Base-by-base conservation (phyloP, 164 flowering plant species). In the Liquidambar formosana region DNA sequence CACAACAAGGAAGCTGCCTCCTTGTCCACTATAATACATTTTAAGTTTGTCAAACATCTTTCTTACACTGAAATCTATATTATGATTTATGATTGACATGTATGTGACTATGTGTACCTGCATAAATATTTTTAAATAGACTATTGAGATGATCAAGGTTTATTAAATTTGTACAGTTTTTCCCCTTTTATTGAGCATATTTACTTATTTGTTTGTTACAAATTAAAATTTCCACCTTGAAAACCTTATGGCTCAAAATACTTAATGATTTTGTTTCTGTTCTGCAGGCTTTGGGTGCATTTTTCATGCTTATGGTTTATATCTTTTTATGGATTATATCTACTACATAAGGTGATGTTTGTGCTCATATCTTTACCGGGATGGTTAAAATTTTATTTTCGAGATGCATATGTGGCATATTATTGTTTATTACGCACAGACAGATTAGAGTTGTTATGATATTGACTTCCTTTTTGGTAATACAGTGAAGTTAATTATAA, bases 261-360 rank as follows among this genome's bases (percentile, higher is more conserved):
- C 23, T 15, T 38, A 13, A 58, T 67, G 56, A 28, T 61, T 2
- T 21, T 66, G 26, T 48, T 26, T 44, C 58, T 8, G 5, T 51
- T 75, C 22, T 54, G 63, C 89, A 91, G 97, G 88, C 95, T 91
- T 70, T 94, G 98, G 98, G 93, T 94, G 64, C 98, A 93, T 74
- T 93, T 86, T 80, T 57, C 80, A 26, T 89, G 90, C 86, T 71
- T 93, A 57, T 93, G 86, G 76, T 68, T 91, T 21, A 72, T 90
- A 71, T 86, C 98, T 38, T 70, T 81, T 38, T 88, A 87, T 78
- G 96, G 86, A 69, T 6, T 87, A 23, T 90, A 77, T 82, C 83
- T 91, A 10, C 73, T 94, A 53, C 80, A 88, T 73, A 83, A 87
- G 97, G 92, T 91, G 64, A 75, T 48, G 16, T 64, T 61, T 60